Evolutionary conservation across 768 basidiomycete species (phyloP).

Genomic region (Saitozyma podzolica): DNA sequence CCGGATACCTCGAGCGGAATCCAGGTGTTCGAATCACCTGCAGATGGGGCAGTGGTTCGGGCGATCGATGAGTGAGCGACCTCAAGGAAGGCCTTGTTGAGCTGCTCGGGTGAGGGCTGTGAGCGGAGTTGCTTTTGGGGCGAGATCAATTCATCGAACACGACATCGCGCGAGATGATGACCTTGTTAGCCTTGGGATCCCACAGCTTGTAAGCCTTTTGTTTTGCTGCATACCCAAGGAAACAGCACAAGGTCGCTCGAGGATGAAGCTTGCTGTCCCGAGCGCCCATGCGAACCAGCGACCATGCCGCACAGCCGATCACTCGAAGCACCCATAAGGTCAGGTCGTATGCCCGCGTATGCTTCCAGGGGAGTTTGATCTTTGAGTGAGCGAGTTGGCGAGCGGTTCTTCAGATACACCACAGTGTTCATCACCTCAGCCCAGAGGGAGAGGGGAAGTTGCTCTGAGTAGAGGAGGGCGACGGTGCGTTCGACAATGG

Average conservation of each 20-base stretch:
- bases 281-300: constrained; percentile 2
- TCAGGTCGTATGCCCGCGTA: constrained; percentile 1
- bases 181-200: constrained; percentile 6
- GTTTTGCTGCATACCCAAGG: constrained; percentile 2
- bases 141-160: constrained; percentile 9
- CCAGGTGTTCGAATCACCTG: too few relatives aligned
- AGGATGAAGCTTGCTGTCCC: constrained; percentile 2
- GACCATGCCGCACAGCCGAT: constrained; percentile 6
- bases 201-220: constrained; percentile 11
- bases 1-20: too few relatives aligned
- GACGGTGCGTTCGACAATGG: constrained; percentile 7
- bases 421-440: constrained; percentile 10
- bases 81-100: too few relatives aligned
- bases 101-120: too few relatives aligned
- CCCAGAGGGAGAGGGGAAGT: constrained; percentile 6
- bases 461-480: constrained; percentile 7
- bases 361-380: constrained; percentile 4
- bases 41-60: too few relatives aligned
- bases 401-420: constrained; percentile 14
- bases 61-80: too few relatives aligned
- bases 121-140: too few relatives aligned
- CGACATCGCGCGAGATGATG: constrained; percentile 2
- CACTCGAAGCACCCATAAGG: constrained; percentile 1
- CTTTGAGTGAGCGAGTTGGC: constrained; percentile 4
- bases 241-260: constrained; percentile 6